Evolutionary conservation across 2,329 filamentous ascomycete species (phyloP).

Genomic region (Cercospora sojina): DNA sequence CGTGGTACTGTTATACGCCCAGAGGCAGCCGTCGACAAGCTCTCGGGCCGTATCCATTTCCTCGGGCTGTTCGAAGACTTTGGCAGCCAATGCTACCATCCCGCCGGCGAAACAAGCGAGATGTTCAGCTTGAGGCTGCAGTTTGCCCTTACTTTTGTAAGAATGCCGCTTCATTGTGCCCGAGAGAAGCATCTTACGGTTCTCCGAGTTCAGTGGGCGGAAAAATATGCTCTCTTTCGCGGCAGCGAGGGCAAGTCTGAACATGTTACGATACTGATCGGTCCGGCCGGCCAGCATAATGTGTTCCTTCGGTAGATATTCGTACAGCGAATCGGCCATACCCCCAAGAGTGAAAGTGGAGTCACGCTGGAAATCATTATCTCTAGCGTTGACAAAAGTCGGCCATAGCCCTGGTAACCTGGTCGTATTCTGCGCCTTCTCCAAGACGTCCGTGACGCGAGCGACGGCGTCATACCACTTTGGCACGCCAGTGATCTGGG

Average conservation of each 20-base stretch:
- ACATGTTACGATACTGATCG: conserved; percentile 48
- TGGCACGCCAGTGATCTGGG: conserved; percentile 60
- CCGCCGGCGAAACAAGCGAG: conserved; percentile 70
- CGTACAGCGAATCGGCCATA: conserved; percentile 40
- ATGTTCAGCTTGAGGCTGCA: conserved; percentile 28
- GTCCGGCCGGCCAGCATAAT: conserved; percentile 33
- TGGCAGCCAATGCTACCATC: conserved; percentile 65
- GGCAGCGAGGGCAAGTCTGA: conserved; percentile 48
- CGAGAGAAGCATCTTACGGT: conserved; percentile 31
- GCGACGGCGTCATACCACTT: conserved; percentile 63
- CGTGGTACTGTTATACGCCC: conserved; percentile 58
- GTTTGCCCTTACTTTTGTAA: conserved; percentile 17
- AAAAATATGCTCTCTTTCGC: conserved; percentile 50
- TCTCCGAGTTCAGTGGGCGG: conserved; percentile 45
- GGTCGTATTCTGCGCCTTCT: conserved; percentile 55
- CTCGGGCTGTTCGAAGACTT: conserved; percentile 54
- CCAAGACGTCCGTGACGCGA: conserved; percentile 58
- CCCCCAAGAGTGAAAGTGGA: conserved; percentile 37
- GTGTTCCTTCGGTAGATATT: conserved; percentile 37
- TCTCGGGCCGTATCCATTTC: conserved; percentile 59
- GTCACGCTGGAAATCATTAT: conserved; percentile 37
- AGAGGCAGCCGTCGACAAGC: conserved; percentile 64
- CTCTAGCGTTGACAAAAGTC: conserved; percentile 50
- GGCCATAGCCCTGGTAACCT: conserved; percentile 64
- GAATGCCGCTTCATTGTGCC: conserved; percentile 22